Evolutionary conservation across 345 rosid species (phyloP), one percentile per base, ranked within the genome.

Genomic region (Aquilaria malaccensis): DNA sequence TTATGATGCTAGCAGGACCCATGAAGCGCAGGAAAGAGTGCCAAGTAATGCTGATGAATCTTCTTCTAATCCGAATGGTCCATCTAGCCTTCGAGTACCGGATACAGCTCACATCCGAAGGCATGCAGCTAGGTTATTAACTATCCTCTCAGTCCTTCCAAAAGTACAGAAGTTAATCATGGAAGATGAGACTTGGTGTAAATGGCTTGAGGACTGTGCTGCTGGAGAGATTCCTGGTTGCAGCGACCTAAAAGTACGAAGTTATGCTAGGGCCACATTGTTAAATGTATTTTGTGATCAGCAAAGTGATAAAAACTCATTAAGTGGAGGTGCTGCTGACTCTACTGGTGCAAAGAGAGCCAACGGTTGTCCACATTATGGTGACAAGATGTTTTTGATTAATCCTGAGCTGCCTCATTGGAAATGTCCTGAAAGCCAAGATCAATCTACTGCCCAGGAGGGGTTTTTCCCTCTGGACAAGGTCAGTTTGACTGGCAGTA

Each of bases 141-240:
- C 83, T 62, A 76, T 85, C 76, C 92, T 94, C 71, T 94, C 99
- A 4, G 73, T 78, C 52, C 92, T 88, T 63, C 99, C 92, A 2
- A 56, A 84, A 69, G 90, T 83, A 46, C 89, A 79, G 83, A 81
- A 94, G 71, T 69, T 62, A 72, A 82, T 94, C 71, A 57, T 71
- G 56, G 80, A 77, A 9, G 99, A 94, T 76, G 76, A 83, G 73
- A 67, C 73, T 60, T 86, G 85, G 91, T 88, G 83, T 76, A 76
- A 72, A 58, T 94, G 99, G 99, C 97, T 94, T 73, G 95, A 88
- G 61, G 97, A 83, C 69, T 90, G 99, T 86, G 95, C 99, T 54
- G 67, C 72, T 58, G 92, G 94, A 68, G 79, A 74, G 63, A 78
- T 83, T 61, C 74, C 86, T 22, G 83, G 96, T 64, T 86, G 94